These are phyloP conservation scores for Colletotrichum zoysiae DNA, from an alignment of 2,329 filamentous ascomycete species.

Conservation along the genomic window DNA sequence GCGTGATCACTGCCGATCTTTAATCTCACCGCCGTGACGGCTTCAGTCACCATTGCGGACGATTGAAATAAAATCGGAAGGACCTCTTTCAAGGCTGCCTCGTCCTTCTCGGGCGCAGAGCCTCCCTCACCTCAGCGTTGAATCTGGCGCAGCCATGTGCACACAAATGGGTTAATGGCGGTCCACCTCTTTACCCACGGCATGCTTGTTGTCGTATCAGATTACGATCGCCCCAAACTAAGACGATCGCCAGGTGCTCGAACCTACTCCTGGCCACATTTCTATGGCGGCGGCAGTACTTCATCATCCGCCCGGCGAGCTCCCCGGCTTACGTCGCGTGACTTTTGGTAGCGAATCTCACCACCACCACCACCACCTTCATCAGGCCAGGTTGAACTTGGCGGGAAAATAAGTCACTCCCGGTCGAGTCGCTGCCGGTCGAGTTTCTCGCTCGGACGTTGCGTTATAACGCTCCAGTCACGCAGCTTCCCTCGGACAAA, in stretches of 20 bases:
- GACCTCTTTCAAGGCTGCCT: not conserved
- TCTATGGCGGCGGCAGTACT: not conserved
- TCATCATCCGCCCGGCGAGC: not conserved
- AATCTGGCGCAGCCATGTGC: not conserved
- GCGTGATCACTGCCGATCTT: conserved; percentile 20
- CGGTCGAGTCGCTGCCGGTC: too few species aligned
- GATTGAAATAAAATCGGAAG: not conserved
- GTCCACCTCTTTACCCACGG: conserved; percentile 8
- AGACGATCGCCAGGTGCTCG: conserved; percentile 9
- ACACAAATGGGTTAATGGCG: not conserved
- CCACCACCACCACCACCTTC: not conserved
- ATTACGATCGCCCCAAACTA: conserved; percentile 21
- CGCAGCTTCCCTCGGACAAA: conserved; percentile 17
- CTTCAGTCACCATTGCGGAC: not conserved
- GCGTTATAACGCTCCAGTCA: conserved; percentile 20
- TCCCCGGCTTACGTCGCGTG: conserved; percentile 6
- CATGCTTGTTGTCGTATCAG: conserved; percentile 21
- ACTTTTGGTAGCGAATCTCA: not conserved
- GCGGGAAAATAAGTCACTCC: too few species aligned
- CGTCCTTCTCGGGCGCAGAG: conserved; percentile 2
- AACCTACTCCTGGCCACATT: conserved; percentile 16
- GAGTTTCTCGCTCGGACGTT: conserved; percentile 21
- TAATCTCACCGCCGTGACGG: not conserved
- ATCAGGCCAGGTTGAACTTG: not conserved
- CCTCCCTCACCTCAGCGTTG: not conserved